Percentiles rank a stretch among this genome's conserved stretches.
These are phyloP conservation scores for Stephanodiscus minutulus DNA, from an alignment of 108 stramenopile genomes.

Conservation along the genomic window DNA sequence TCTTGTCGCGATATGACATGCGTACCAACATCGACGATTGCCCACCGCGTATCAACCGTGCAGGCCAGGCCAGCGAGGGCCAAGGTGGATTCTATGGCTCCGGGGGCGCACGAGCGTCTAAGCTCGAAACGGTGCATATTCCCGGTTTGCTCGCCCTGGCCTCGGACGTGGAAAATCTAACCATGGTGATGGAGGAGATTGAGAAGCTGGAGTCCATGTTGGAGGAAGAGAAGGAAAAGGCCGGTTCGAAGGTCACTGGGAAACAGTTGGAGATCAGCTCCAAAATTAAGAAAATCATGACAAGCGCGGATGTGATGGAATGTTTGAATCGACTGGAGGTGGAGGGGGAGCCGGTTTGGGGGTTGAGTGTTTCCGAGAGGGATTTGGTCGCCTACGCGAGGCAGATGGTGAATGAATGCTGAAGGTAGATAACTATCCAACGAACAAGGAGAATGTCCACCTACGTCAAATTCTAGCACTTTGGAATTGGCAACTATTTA, in stretches of 20 bases:
- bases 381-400: constrained; percentile 67
- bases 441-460: too few relatives aligned
- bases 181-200: constrained; percentile 59
- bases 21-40: neutral
- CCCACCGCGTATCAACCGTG: constrained; percentile 1
- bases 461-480: too few relatives aligned
- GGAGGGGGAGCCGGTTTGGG: constrained; percentile 78
- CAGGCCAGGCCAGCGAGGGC: constrained; percentile 68
- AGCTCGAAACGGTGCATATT: constrained; percentile 41
- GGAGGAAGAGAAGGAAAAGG: constrained; percentile 34
- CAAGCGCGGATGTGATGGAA: constrained; percentile 54
- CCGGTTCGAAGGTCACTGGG: constrained; percentile 37
- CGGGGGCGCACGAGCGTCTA: constrained; percentile 63
- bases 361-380: constrained; percentile 60
- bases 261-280: constrained; percentile 53
- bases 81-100: constrained; percentile 82
- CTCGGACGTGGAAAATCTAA: constrained; percentile 60
- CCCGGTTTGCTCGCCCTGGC: constrained; percentile 61
- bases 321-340: constrained; percentile 68
- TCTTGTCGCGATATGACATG: neutral
- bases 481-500: too few relatives aligned
- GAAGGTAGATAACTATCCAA: constrained; percentile 5
- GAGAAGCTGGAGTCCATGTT: constrained; percentile 53
- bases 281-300: constrained; percentile 74
- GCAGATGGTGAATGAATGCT: constrained; percentile 66